phyloP scores from a whole-genome alignment of 2,329 filamentous ascomycete species.

The Penicillium digitatum region DNA sequence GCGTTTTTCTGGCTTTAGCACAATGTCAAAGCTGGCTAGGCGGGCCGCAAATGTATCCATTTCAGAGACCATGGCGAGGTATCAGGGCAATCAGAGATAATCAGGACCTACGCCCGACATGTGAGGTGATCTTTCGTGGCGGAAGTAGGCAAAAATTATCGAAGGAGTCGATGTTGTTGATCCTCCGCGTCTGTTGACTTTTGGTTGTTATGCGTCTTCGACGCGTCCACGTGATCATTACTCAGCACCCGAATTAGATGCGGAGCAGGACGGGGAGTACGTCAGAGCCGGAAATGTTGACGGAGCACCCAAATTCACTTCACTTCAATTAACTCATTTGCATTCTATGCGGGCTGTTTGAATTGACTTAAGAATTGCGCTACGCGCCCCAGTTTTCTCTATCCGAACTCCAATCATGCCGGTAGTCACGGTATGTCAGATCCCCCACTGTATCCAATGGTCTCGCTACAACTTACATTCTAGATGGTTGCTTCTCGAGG shows the following conservation, averaged over 20 bases:
- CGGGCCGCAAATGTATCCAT: conserved; percentile 69
- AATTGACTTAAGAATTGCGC: conserved; percentile 20
- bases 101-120: not conserved
- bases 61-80: conserved; percentile 29
- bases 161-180: conserved; percentile 5
- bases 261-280: conserved; percentile 5
- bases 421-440: conserved; percentile 30
- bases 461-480: conserved; percentile 4
- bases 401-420: conserved; percentile 26
- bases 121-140: not conserved
- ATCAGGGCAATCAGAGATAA: not conserved
- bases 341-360: conserved; percentile 25
- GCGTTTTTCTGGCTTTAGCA: conserved; percentile 61
- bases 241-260: conserved; percentile 5
- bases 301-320: not conserved
- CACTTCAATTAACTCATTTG: conserved; percentile 11
- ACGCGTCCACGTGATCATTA: conserved; percentile 21
- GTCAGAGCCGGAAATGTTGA: conserved; percentile 11
- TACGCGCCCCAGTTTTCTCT: conserved; percentile 25
- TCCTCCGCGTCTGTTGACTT: conserved; percentile 19
- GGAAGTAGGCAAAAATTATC: not conserved
- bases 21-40: conserved; percentile 70
- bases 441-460: conserved; percentile 9
- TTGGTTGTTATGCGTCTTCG: conserved; percentile 6
- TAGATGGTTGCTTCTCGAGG: conserved; percentile 25